Evolutionary conservation across 2,329 filamentous ascomycete genomes (phyloP), one percentile per base, ranked within the genome.

Genomic region (Xylariaceae sp.): DNA sequence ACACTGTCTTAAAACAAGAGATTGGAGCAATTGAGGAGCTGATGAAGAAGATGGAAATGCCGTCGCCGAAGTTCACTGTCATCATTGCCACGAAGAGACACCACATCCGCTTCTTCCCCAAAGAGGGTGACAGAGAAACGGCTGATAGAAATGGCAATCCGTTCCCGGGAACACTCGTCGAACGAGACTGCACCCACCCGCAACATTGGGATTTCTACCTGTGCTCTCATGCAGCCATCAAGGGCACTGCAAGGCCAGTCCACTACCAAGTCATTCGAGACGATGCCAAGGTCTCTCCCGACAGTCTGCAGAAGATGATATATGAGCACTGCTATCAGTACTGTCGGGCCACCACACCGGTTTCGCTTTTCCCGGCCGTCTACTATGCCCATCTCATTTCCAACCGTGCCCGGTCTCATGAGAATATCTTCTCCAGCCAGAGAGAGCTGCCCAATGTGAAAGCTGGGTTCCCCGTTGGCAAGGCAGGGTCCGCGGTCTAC

Each of bases 261-360:
- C 90, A 95, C 61, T 99, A 99, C 68, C 87, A 92, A 54, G 86
- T 96, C 12, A 83, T 99, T 18, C 66, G 87, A 42, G 94, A 99
- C 64, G 90, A 97, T 66, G 81, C 85, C 45, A 74, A 78, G 1
- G 78, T 89, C 61, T 67, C 76, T 1, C 76, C 85, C 0, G 83
- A 88, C 39, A 77, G 85, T 2, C 75, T 99, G 0, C 88, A 96
- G 62, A 85, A 85, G 48, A 87, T 97, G 80, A 86, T 97, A 18
- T 97, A 97, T 61, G 87, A 96, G 58, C 90, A 96, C 55, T 95
- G 87, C 40, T 99, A 96, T 68, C 90, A 95, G 48, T 99, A 96
- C 63, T 85, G 87, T 48, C 83, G 94, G 14, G 94, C 91, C 0
- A 97, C 91, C 0, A 97, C 92, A 0, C 90, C 94, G 0, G 91